Conservation (phyloP, 2,329 filamentous ascomycete species). For the Gaeumannomyces tritici region DNA sequence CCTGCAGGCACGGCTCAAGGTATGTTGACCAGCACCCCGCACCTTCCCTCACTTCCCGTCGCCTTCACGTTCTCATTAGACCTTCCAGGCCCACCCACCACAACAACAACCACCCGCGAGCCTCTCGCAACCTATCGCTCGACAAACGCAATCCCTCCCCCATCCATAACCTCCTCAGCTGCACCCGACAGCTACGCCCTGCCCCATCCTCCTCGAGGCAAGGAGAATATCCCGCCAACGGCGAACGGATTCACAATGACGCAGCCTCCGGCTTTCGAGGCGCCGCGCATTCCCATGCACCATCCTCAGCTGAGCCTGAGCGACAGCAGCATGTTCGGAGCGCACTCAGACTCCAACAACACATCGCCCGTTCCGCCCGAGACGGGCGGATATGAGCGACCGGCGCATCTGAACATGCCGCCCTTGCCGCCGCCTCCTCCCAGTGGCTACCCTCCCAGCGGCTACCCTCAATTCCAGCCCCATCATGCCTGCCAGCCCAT, state of each 20-base stretch:
- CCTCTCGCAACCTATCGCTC: background rate
- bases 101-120: background rate
- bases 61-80: too few relatives aligned
- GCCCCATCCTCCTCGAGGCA: background rate
- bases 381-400: slow-evolving; percentile 16
- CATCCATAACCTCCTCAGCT: background rate
- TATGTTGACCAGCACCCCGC: too few relatives aligned
- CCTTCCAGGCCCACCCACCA: too few relatives aligned
- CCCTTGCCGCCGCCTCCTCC: slow-evolving; percentile 29
- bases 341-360: slow-evolving; percentile 43
- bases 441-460: too few relatives aligned
- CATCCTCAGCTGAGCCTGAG: slow-evolving; percentile 41
- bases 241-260: slow-evolving; percentile 1
- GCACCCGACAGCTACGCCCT: background rate
- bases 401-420: too few relatives aligned
- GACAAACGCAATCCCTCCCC: background rate
- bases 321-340: slow-evolving; percentile 46
- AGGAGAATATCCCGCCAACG: slow-evolving; percentile 1
- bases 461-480: too few relatives aligned
- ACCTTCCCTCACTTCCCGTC: too few relatives aligned
- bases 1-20: too few relatives aligned
- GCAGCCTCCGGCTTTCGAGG: background rate
- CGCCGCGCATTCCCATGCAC: slow-evolving; percentile 23
- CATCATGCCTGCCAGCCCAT: too few relatives aligned
- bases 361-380: slow-evolving; percentile 46